phyloP scores from a whole-genome alignment of 495 filamentous ascomycete genomes.

The Penicillium coprophilum region DNA sequence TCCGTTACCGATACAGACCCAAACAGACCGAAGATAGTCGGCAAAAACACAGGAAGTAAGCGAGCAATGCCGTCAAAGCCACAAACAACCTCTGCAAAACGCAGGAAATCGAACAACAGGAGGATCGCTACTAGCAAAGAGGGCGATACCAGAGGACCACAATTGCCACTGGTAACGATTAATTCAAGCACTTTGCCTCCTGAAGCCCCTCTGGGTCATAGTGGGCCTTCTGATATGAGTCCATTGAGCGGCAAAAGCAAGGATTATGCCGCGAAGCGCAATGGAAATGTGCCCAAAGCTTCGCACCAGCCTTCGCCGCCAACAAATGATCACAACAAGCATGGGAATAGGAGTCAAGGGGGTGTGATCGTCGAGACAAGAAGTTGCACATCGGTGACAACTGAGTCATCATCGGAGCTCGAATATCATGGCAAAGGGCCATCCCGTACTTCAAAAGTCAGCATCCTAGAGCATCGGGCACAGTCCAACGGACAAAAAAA shows the following conservation, averaged over 20 bases:
- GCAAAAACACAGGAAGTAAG: constrained; percentile 6
- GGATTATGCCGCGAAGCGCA: background rate
- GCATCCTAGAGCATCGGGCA: constrained; percentile 7
- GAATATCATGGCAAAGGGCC: background rate
- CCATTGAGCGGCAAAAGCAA: background rate
- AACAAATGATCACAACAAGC: background rate
- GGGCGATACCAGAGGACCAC: background rate
- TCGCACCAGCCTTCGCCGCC: background rate
- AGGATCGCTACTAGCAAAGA: constrained; percentile 1
- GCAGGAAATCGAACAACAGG: constrained; percentile 11
- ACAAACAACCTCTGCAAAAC: constrained; percentile 10
- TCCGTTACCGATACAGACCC: constrained; percentile 21
- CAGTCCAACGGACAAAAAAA: background rate
- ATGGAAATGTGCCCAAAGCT: background rate
- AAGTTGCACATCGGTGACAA: constrained; percentile 13
- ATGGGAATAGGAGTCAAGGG: background rate
- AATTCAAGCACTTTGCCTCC: background rate
- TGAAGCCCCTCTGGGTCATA: background rate
- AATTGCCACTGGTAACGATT: constrained; percentile 15
- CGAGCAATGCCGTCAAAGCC: constrained; percentile 11
- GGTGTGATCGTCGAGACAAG: constrained; percentile 12
- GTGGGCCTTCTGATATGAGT: too few species aligned
- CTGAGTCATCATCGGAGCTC: background rate
- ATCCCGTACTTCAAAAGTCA: constrained; percentile 5
- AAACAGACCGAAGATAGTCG: constrained; percentile 1